A percentile compares a stretch with the other conserved stretches of the same genome.
phyloP scores from a whole-genome alignment of 768 basidiomycete species.

The Boletus tomentosulus region DNA sequence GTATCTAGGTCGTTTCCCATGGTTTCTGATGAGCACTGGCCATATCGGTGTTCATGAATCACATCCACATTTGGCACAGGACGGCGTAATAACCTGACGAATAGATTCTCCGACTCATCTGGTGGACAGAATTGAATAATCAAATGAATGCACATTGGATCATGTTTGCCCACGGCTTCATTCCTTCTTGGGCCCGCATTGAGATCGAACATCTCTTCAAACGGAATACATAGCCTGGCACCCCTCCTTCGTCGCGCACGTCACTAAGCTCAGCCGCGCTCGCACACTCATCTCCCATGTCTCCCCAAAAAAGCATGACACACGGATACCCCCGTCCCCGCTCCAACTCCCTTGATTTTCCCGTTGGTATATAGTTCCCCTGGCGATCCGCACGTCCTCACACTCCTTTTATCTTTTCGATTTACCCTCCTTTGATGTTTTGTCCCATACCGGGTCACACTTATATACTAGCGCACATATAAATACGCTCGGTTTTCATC shows the following conservation, averaged over 20 bases:
- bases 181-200: neutral
- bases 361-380: neutral
- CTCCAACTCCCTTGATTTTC: neutral
- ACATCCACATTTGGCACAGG: neutral
- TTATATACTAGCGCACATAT: neutral
- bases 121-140: conserved; percentile 1
- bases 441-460: neutral
- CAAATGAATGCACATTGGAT: conserved; percentile 1
- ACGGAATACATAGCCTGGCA: neutral
- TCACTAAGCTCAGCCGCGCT: neutral
- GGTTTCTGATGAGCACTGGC: neutral
- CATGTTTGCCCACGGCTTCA: neutral
- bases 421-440: neutral
- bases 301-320: neutral
- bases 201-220: neutral
- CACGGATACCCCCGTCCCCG: conserved; percentile 3
- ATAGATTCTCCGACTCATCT: conserved; percentile 5
- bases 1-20: conserved; percentile 4
- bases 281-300: neutral
- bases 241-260: neutral
- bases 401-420: neutral
- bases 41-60: neutral
- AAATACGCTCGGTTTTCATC: neutral
- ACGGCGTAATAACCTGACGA: conserved; percentile 6
- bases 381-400: neutral